Base-by-base conservation (phyloP, 306 rosid genomes). In the Begonia loranthoides region DNA sequence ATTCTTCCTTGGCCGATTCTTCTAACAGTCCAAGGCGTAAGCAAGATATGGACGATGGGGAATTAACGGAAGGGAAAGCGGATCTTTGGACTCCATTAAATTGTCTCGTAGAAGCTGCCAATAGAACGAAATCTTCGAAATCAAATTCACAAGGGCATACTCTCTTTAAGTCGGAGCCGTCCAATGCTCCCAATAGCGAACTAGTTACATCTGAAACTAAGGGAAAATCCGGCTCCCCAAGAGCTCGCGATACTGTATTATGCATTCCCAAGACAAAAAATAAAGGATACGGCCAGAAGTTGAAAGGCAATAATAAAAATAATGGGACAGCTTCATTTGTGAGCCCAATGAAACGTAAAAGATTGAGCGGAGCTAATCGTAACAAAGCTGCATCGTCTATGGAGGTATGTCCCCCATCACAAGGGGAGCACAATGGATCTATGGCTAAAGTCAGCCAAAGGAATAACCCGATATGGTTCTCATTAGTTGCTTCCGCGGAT, bases 71-170 rank as follows among this genome's bases (percentile, higher is more conserved):
- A 59, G 95, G 88, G 43, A 90, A 86, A 73, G 82, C 62, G 34
- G 99, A 90, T 75, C 80, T 90, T 55, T 90, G 95, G 99, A 90
- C 92, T 10, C 99, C 99, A 10, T 81, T 90, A 73, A 82, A 82
- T 75, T 90, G 99, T 71, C 95, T 90, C 41, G 94, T 90, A 45
- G 99, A 90, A 74, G 95, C 87, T 47, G 99, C 99, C 52, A 90
- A 90, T 64, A 73, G 95, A 64, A 86, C 99, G 43, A 90, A 86
- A 73, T 78, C 92, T 38, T 86, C 88, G 3, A 90, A 81, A 71
- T 70, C 67, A 47, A 74, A 65, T 70, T 76, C 75, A 48, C 93
- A 68, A 56, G 94, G 75, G 64, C 49, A 16, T 24, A 52, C 77
- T 46, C 14, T 56, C 65, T 54, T 79, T 71, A 89, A 80, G 70